Conservation (phyloP, 495 filamentous ascomycete species). For the Aspergillus diversus region DNA sequence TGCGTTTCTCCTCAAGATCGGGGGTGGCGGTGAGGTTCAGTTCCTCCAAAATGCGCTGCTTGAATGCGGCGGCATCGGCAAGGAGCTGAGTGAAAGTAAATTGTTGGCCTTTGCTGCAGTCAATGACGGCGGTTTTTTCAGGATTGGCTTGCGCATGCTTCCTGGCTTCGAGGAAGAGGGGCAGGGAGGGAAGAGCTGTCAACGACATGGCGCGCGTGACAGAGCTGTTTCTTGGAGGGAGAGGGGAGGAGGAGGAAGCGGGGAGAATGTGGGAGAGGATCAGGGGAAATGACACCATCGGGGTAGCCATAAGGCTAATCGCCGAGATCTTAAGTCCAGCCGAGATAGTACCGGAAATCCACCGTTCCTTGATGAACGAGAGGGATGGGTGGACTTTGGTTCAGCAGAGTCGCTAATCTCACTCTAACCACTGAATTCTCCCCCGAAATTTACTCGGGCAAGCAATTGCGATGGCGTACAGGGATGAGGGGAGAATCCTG, state of each 20-base stretch:
- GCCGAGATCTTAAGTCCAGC: neutral
- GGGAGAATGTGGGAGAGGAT: neutral
- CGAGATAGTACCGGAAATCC: neutral
- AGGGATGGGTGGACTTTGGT: neutral
- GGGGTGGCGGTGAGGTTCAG: constrained; percentile 42
- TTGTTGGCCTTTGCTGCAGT: constrained; percentile 67
- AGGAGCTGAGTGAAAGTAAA: constrained; percentile 84
- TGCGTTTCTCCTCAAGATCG: constrained; percentile 70
- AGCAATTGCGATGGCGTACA: neutral
- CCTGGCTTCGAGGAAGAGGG: constrained; percentile 68
- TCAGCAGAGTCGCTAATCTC: neutral
- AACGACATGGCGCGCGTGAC: constrained; percentile 7
- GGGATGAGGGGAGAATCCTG: neutral
- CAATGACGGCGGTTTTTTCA: constrained; percentile 70
- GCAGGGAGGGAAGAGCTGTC: constrained; percentile 62
- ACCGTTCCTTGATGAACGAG: neutral
- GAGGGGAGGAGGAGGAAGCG: neutral
- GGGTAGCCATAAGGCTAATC: neutral
- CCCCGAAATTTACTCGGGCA: neutral
- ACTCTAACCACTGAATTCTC: neutral
- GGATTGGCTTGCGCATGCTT: constrained; percentile 61
- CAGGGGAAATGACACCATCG: neutral
- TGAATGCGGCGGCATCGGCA: constrained; percentile 68
- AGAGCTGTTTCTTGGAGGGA: neutral
- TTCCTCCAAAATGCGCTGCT: constrained; percentile 62